Percentiles rank a stretch among this genome's conserved stretches.
These are phyloP conservation scores for Tolypocladium sp. DNA, from an alignment of 2,329 filamentous ascomycete genomes.

Conservation along the genomic window DNA sequence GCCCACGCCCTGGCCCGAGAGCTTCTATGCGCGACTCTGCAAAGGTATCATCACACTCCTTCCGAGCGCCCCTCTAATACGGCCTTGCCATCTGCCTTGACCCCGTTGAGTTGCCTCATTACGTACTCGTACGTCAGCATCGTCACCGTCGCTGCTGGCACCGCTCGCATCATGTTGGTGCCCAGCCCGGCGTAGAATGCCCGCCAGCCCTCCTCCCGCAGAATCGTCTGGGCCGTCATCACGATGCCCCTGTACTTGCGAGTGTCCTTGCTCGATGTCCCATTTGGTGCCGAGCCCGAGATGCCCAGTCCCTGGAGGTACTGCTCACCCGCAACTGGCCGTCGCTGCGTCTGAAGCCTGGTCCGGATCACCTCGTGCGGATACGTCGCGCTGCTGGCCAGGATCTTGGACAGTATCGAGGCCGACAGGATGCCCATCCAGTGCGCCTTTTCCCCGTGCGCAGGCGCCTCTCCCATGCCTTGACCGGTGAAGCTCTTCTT, in stretches of 20 bases:
- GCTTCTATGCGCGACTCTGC: background rate
- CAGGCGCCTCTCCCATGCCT: conserved; percentile 63
- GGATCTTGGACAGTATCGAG: conserved; percentile 87
- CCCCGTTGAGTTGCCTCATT: conserved; percentile 42
- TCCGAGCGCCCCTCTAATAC: background rate
- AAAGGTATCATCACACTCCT: background rate
- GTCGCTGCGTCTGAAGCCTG: conserved; percentile 84
- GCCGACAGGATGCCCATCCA: conserved; percentile 79
- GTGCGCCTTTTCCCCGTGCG: conserved; percentile 43
- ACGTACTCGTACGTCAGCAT: conserved; percentile 92
- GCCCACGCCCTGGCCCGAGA: background rate
- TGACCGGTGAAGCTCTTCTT: conserved; percentile 85
- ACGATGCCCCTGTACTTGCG: conserved; percentile 69
- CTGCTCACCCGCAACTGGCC: conserved; percentile 50
- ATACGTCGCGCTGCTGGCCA: conserved; percentile 91
- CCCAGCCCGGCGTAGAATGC: conserved; percentile 97
- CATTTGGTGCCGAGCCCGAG: conserved; percentile 20
- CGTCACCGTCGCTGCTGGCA: conserved; percentile 92
- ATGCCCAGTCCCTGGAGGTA: conserved; percentile 42
- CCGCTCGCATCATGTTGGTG: conserved; percentile 92
- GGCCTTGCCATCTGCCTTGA: conserved; percentile 26
- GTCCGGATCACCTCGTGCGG: conserved; percentile 95
- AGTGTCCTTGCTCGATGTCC: conserved; percentile 14
- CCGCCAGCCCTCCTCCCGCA: conserved; percentile 86
- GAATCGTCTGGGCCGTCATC: conserved; percentile 74